Base-by-base conservation (phyloP, 192 early-diverging fungal genomes). In the Coemansia sp. region DNA sequence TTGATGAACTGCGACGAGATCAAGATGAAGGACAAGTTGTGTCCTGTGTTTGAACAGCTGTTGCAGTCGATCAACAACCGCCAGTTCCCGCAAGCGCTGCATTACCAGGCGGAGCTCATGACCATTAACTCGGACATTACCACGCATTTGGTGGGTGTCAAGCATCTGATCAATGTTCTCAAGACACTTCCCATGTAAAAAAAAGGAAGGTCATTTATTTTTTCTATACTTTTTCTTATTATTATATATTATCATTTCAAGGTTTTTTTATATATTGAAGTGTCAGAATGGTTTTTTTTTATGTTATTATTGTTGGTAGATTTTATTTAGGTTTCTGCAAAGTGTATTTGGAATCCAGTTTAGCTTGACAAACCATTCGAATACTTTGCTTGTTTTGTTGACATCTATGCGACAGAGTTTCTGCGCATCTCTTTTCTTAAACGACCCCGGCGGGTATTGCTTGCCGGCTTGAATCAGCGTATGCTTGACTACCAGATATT, bases 371-470 rank as follows among this genome's bases (percentile, higher is more conserved):
- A 96, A 98, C 86, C 92, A 92, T 61, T 94, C 93, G 84, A 91
- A 95, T 2, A 97, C 83, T 66, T 91, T 87, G 74, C 88, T 90
- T 37, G 90, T 89, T 82, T 98, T 98, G 85, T 98, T 98, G 70
- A 98, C 94, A 74, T 98, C 96, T n/a, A 98, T 90, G 37, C 91
- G 87, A 59, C 90, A 94, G 62, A 95, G 85, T 70, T 91, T 92
- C 77, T 98, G 93, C 11, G 96, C 96, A 71, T 95, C 94, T 57
- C 91, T 87, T 74, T 98, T 98, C 67, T 81, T 81, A 55, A 81
- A 81, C 0, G 70, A 70, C 18, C 74, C 74, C 1, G 61, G 38
- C 9, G 71, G 57, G 61, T 61, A 41, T 3, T 70, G 75, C 54
- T 71, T 74, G 39, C 79, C 74, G 2, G 79, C 74, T 22, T 71